A percentile compares a stretch with the other conserved stretches of the same genome.
phyloP scores from a whole-genome alignment of 768 basidiomycete genomes.

The Suillus fuscotomentosus region DNA sequence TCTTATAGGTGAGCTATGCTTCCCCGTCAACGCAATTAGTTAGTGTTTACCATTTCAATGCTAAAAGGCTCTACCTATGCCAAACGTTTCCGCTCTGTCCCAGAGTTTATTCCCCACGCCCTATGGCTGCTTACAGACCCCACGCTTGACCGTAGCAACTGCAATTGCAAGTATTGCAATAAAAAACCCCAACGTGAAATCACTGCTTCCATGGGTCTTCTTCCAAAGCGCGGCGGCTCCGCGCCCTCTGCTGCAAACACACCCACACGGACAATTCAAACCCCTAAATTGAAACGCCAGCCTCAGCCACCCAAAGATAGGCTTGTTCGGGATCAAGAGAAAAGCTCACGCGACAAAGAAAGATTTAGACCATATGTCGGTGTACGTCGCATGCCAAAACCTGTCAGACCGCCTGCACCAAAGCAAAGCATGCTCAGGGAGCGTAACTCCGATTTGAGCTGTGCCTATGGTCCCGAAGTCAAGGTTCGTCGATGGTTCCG shows the following conservation, averaged over 20 bases:
- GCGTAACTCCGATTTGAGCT: constrained; percentile 62
- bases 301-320: not conserved
- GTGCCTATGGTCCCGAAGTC: constrained; percentile 46
- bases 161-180: constrained; percentile 76
- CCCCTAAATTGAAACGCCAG: constrained; percentile 18
- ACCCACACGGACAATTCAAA: constrained; percentile 16
- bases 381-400: constrained; percentile 37
- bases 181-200: constrained; percentile 70
- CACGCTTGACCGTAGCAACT: constrained; percentile 45
- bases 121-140: constrained; percentile 70
- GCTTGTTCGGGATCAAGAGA: constrained; percentile 10
- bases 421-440: constrained; percentile 57
- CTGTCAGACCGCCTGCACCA: constrained; percentile 35
- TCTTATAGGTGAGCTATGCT: constrained; percentile 56
- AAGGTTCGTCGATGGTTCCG: constrained; percentile 61
- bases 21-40: not conserved
- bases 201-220: constrained; percentile 56
- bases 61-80: constrained; percentile 39
- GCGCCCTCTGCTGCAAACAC: constrained; percentile 25
- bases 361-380: constrained; percentile 39
- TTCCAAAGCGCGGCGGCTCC: constrained; percentile 27
- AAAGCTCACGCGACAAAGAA: constrained; percentile 9
- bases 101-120: constrained; percentile 84
- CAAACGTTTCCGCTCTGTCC: constrained; percentile 71
- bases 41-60: not conserved